Evolutionary conservation across 352 stramenopile genomes (phyloP).

Genomic region (Stramenopiles sp.): DNA sequence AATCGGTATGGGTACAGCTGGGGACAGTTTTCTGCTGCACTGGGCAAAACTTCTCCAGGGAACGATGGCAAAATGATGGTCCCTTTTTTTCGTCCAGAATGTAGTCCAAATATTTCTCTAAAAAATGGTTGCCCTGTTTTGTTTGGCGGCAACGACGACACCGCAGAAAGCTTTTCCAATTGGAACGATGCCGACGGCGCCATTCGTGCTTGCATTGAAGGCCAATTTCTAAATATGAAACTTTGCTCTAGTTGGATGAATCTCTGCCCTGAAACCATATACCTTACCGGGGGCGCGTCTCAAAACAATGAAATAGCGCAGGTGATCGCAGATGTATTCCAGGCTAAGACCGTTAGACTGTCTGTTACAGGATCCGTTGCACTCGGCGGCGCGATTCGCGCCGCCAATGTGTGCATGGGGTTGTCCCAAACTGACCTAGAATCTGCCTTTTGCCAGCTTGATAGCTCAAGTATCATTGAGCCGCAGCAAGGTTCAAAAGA

Average conservation of each 20-base stretch:
- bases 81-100: background rate
- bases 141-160: too few species aligned
- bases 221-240: conserved; percentile 3
- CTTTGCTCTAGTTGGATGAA: background rate
- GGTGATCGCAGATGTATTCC: background rate
- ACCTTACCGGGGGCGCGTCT: background rate
- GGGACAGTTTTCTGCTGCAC: background rate
- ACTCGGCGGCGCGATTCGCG: background rate
- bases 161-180: background rate
- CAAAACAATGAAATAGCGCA: background rate
- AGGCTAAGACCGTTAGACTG: background rate
- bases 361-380: background rate
- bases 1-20: background rate
- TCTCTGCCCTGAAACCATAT: background rate
- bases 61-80: background rate
- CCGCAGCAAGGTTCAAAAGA: too few species aligned
- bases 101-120: background rate
- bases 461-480: too few species aligned
- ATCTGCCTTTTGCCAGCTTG: too few species aligned
- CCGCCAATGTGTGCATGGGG: too few species aligned
- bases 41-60: background rate
- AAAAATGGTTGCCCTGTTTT: background rate
- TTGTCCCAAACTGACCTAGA: too few species aligned
- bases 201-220: background rate
- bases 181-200: background rate